Conservation (phyloP, 2,329 filamentous ascomycete genomes). For the Didymella pinodella region DNA sequence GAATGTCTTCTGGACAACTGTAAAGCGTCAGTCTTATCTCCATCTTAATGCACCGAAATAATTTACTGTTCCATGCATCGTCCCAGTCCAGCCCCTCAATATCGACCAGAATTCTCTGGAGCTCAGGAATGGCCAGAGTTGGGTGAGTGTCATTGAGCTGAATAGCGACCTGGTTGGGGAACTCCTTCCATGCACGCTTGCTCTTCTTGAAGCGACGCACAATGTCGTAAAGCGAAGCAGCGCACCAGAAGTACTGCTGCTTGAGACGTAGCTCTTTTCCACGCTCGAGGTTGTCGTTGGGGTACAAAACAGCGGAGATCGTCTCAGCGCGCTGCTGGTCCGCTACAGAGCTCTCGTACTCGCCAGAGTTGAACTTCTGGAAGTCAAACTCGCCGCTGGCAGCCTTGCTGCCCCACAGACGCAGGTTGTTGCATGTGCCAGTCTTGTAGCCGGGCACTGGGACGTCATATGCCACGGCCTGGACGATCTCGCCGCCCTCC, state of each 20-base stretch:
- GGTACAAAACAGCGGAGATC: conserved; percentile 96
- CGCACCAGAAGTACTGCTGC: conserved; percentile 99
- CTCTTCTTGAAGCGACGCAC: conserved; percentile 98
- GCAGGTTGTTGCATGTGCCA: conserved; percentile 91
- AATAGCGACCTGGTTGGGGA: conserved; percentile 93
- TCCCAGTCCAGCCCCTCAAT: conserved; percentile 93
- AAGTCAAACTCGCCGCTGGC: conserved; percentile 98
- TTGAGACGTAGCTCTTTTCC: conserved; percentile 97
- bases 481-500: conserved; percentile 93
- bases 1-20: conserved; percentile 69
- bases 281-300: conserved; percentile 95
- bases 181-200: conserved; percentile 87
- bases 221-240: conserved; percentile 94
- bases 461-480: conserved; percentile 92
- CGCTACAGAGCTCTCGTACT: conserved; percentile 97
- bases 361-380: conserved; percentile 98
- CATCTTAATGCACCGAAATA: not conserved
- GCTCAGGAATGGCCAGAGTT: conserved; percentile 92
- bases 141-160: conserved; percentile 99
- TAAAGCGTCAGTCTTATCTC: conserved; percentile 22
- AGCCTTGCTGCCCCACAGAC: conserved; percentile 97
- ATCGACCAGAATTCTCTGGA: conserved; percentile 91
- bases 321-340: conserved; percentile 99
- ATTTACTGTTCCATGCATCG: conserved; percentile 80
- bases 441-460: conserved; percentile 90